A percentile compares a stretch with the other conserved stretches of the same genome.
Conservation (phyloP, 2,329 filamentous ascomycete genomes). For the Sporothrix sp. region DNA sequence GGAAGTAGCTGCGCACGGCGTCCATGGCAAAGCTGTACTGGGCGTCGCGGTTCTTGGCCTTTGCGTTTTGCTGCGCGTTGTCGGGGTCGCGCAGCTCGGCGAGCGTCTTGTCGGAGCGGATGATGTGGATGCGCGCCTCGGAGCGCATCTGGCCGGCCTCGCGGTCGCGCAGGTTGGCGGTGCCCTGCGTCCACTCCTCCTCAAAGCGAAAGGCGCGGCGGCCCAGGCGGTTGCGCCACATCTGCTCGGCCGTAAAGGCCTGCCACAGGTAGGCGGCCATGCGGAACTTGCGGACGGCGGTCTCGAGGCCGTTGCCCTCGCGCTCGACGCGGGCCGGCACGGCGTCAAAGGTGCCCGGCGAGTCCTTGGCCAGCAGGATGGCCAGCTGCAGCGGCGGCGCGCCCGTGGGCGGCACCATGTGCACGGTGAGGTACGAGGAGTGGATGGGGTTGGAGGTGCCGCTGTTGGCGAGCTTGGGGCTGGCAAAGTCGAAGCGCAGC, state of each 20-base stretch:
- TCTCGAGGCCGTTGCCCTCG: slow-evolving; percentile 74
- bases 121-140: slow-evolving; percentile 80
- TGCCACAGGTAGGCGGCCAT: slow-evolving; percentile 98
- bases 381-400: slow-evolving; percentile 81
- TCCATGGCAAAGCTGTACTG: slow-evolving; percentile 69
- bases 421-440: slow-evolving; percentile 69
- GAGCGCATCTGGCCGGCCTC: slow-evolving; percentile 68
- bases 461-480: slow-evolving; percentile 66
- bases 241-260: slow-evolving; percentile 92
- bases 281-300: slow-evolving; percentile 78
- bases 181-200: slow-evolving; percentile 86
- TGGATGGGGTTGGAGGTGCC: slow-evolving; percentile 60
- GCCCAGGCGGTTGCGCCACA: slow-evolving; percentile 81
- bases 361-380: slow-evolving; percentile 81
- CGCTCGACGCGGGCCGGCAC: slow-evolving; percentile 62
- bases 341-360: slow-evolving; percentile 74
- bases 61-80: slow-evolving; percentile 64
- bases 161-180: slow-evolving; percentile 65
- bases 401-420: slow-evolving; percentile 72
- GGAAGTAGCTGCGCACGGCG: slow-evolving; percentile 70
- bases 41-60: slow-evolving; percentile 59
- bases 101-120: slow-evolving; percentile 74
- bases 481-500: slow-evolving; percentile 78
- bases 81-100: slow-evolving; percentile 73
- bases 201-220: slow-evolving; percentile 83